Conservation (phyloP, 768 basidiomycete genomes). For the Sistotremastrum niveocremeum region DNA sequence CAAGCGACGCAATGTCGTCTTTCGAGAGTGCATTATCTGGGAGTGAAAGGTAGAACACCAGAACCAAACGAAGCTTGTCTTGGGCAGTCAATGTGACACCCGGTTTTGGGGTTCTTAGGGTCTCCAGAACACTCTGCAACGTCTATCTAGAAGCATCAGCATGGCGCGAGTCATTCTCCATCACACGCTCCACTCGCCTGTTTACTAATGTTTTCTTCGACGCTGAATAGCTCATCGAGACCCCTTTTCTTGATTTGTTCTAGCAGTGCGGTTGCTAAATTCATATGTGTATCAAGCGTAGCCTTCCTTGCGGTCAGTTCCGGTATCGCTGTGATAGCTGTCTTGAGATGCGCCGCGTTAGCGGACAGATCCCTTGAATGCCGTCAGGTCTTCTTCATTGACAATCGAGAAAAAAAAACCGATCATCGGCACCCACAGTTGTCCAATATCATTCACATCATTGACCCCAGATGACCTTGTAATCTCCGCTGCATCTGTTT, state of each 20-base stretch:
- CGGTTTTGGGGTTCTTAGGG: slow-evolving; percentile 59
- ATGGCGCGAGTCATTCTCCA: not conserved
- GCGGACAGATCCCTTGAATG: slow-evolving; percentile 67
- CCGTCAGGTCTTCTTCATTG: slow-evolving; percentile 1
- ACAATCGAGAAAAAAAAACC: slow-evolving; percentile 1
- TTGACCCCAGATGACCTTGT: slow-evolving; percentile 93
- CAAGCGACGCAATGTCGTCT: slow-evolving; percentile 80
- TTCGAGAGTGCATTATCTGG: slow-evolving; percentile 70
- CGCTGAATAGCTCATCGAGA: slow-evolving; percentile 93
- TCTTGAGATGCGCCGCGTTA: slow-evolving; percentile 90
- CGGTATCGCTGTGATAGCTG: slow-evolving; percentile 92
- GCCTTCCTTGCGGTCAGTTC: slow-evolving; percentile 95
- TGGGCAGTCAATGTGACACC: slow-evolving; percentile 52
- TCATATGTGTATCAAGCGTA: slow-evolving; percentile 97
- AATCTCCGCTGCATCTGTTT: slow-evolving; percentile 93
- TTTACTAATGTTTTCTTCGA: slow-evolving; percentile 81
- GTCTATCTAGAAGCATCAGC: slow-evolving; percentile 30
- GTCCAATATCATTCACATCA: slow-evolving; percentile 88
- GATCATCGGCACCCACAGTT: slow-evolving; percentile 49
- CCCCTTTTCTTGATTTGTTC: slow-evolving; percentile 93
- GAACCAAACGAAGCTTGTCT: slow-evolving; percentile 86
- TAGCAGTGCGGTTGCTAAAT: slow-evolving; percentile 89
- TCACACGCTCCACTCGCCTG: slow-evolving; percentile 35
- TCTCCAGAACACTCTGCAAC: slow-evolving; percentile 69
- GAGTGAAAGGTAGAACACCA: slow-evolving; percentile 90